Percentiles rank a stretch among this genome's conserved stretches.
Conservation (phyloP, 129 eudicot species). For the Saussurea involucrata region DNA sequence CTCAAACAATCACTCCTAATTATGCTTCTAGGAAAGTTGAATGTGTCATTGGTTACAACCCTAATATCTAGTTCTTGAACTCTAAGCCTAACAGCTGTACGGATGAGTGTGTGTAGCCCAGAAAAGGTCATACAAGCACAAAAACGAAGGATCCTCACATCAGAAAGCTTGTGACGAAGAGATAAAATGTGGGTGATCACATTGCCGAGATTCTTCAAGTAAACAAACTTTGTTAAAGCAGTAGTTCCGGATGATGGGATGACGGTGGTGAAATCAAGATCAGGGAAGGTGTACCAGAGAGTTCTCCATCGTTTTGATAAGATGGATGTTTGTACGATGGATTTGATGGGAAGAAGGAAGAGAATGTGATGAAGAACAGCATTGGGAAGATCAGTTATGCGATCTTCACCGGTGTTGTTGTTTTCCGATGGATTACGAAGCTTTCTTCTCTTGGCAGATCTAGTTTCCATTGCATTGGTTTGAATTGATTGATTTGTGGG, state of each 20-base stretch:
- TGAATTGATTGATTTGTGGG: conserved; percentile 7
- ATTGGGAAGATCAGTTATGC: conserved; percentile 69
- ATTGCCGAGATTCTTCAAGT: conserved; percentile 17
- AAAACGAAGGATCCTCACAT: conserved; percentile 47
- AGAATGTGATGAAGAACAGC: conserved; percentile 58
- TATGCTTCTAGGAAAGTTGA: conserved; percentile 62
- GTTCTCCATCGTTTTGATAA: conserved; percentile 59
- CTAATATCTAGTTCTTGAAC: conserved; percentile 72
- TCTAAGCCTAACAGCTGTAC: conserved; percentile 42
- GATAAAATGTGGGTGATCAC: conserved; percentile 35
- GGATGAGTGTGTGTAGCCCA: conserved; percentile 41
- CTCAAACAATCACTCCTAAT: conserved; percentile 28
- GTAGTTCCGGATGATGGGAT: background rate
- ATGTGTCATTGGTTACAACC: conserved; percentile 50
- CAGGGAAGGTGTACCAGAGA: conserved; percentile 69
- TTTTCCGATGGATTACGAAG: conserved; percentile 24
- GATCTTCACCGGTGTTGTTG: conserved; percentile 35
- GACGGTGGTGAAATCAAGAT: conserved; percentile 68
- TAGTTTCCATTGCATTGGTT: conserved; percentile 60
- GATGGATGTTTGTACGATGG: conserved; percentile 46
- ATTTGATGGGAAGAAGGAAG: conserved; percentile 45
- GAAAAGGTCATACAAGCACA: conserved; percentile 44
- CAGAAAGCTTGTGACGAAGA: conserved; percentile 36
- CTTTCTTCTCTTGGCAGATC: conserved; percentile 68
- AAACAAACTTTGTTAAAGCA: background rate